These are phyloP conservation scores for Trichodelitschia bisporula DNA, from an alignment of 495 filamentous ascomycete species.

Conservation along the genomic window DNA sequence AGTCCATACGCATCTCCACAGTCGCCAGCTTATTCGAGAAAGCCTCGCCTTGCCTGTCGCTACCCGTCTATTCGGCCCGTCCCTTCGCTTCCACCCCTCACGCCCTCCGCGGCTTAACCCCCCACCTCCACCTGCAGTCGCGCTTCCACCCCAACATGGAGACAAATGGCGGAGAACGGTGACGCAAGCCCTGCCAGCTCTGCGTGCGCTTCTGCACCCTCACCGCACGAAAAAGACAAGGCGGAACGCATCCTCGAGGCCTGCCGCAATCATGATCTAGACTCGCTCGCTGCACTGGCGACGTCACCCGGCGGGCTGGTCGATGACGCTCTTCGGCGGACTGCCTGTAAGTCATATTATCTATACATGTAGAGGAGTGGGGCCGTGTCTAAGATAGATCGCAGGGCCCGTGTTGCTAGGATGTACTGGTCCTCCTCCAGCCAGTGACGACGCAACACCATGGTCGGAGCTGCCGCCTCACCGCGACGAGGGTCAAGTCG, in stretches of 20 bases:
- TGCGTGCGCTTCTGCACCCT: background rate
- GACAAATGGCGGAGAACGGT: no score
- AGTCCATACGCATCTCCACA: no score
- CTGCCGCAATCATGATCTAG: conserved; percentile 37
- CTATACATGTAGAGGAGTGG: no score
- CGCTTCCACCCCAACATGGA: no score
- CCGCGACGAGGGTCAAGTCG: conserved; percentile 68
- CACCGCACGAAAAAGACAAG: conserved; percentile 9
- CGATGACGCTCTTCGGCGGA: conserved; percentile 50
- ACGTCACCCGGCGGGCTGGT: conserved; percentile 53
- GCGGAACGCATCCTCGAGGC: conserved; percentile 33
- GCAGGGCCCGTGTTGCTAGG: background rate
- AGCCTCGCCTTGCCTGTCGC: no score
- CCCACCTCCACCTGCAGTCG: conserved; percentile 1
- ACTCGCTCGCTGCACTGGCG: conserved; percentile 37
- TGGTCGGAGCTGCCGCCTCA: conserved; percentile 39
- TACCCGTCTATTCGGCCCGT: background rate
- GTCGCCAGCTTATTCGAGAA: no score
- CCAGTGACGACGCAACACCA: background rate
- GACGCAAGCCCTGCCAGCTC: background rate
- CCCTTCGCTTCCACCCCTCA: background rate
- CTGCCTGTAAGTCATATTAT: conserved; percentile 59
- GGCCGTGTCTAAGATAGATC: no score
- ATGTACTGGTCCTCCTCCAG: background rate
- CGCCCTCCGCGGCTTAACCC: background rate